Percentiles rank a stretch among this genome's conserved stretches.
These are phyloP conservation scores for Calocybe gangraenosa DNA, from an alignment of 768 basidiomycete species.

Conservation along the genomic window DNA sequence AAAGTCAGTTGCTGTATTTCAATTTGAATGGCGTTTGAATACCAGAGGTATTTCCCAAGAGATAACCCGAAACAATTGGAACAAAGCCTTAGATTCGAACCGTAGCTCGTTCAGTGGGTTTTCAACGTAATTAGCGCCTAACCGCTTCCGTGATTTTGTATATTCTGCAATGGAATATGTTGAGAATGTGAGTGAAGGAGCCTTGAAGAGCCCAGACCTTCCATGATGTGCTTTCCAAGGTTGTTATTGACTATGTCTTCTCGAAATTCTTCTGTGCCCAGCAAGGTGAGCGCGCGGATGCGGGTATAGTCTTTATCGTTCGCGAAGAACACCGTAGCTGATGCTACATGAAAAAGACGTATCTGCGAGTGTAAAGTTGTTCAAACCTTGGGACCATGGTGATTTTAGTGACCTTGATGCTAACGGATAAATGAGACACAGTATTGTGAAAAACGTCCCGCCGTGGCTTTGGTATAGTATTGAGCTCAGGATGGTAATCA, in stretches of 20 bases:
- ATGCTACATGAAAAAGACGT: not conserved
- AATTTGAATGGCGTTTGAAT: not conserved
- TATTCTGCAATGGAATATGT: slow-evolving; percentile 20
- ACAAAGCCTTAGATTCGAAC: not conserved
- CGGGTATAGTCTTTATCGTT: slow-evolving; percentile 8
- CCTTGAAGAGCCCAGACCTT: slow-evolving; percentile 14
- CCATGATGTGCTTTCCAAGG: slow-evolving; percentile 24
- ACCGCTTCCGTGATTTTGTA: slow-evolving; percentile 14
- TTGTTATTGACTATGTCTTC: slow-evolving; percentile 36
- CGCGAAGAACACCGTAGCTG: slow-evolving; percentile 4
- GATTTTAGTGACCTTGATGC: not conserved
- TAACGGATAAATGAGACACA: slow-evolving; percentile 12
- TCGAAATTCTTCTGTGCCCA: slow-evolving; percentile 19
- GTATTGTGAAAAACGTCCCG: slow-evolving; percentile 5
- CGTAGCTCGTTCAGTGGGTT: slow-evolving; percentile 15
- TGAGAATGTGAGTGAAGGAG: not conserved
- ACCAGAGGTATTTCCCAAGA: slow-evolving; percentile 27
- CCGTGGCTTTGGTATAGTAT: slow-evolving; percentile 8
- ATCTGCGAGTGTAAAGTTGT: not conserved
- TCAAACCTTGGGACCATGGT: slow-evolving; percentile 5
- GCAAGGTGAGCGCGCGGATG: not conserved
- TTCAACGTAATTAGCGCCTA: slow-evolving; percentile 17
- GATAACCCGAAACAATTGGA: slow-evolving; percentile 13
- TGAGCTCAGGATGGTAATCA: slow-evolving; percentile 11
- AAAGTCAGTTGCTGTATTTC: not conserved